Conservation (phyloP, 306 rosid species). For the Ceratonia siliqua region DNA sequence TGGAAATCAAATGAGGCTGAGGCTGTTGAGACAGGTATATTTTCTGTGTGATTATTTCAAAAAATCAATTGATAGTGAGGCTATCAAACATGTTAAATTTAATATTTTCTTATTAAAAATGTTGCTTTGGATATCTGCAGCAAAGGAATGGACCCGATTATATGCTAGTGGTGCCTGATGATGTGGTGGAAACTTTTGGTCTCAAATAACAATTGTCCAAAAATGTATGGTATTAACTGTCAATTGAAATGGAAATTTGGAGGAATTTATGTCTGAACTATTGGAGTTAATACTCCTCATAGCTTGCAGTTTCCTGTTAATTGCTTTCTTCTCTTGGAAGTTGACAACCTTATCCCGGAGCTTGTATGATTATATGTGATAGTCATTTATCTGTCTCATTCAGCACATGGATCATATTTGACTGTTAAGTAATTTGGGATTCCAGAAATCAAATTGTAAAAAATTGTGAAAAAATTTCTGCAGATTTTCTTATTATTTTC, state of each 20-base stretch:
- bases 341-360: constrained; percentile 36
- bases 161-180: constrained; percentile 79
- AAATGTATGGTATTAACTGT: constrained; percentile 48
- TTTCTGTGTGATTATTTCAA: not conserved
- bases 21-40: constrained; percentile 93
- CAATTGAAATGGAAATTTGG: constrained; percentile 46
- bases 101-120: constrained; percentile 2
- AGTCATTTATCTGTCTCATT: constrained; percentile 21
- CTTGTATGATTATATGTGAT: constrained; percentile 41
- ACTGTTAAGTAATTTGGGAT: constrained; percentile 13
- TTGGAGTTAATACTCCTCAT: constrained; percentile 35
- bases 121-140: constrained; percentile 47
- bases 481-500: not conserved
- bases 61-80: not conserved
- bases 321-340: constrained; percentile 38
- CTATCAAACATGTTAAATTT: constrained; percentile 10
- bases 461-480: constrained; percentile 23
- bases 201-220: constrained; percentile 42
- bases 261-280: constrained; percentile 46
- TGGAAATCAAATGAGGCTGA: constrained; percentile 91
- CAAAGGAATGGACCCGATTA: constrained; percentile 89
- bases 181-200: constrained; percentile 34
- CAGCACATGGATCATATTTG: constrained; percentile 13
- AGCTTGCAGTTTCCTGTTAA: constrained; percentile 44
- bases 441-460: not conserved